Conservation (phyloP, 2,329 filamentous ascomycete genomes). For the Cordyceps sp. region DNA sequence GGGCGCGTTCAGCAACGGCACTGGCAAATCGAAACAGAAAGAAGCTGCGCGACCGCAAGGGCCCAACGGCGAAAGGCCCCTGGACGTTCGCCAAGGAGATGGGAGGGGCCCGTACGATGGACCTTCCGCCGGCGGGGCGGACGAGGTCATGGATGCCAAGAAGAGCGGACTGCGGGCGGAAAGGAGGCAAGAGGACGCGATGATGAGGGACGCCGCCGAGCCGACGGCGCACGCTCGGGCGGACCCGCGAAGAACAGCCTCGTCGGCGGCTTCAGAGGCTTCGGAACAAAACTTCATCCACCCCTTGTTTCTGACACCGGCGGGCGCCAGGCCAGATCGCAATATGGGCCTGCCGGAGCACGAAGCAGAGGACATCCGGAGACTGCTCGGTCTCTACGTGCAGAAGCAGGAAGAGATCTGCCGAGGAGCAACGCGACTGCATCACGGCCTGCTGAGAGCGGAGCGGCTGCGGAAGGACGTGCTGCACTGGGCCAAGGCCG, state of each 20-base stretch:
- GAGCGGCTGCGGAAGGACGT: slow-evolving; percentile 57
- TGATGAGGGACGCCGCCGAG: slow-evolving; percentile 2
- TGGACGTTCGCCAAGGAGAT: not conserved
- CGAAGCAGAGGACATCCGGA: slow-evolving; percentile 66
- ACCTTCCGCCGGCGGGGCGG: not conserved
- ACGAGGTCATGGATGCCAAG: not conserved
- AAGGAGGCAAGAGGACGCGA: slow-evolving; percentile 5
- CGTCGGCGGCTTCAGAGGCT: slow-evolving; percentile 4
- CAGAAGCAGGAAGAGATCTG: slow-evolving; percentile 79
- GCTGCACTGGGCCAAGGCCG: slow-evolving; percentile 60
- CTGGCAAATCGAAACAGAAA: slow-evolving; percentile 5
- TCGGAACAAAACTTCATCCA: slow-evolving; percentile 43
- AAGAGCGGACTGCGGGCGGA: not conserved
- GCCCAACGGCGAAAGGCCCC: not conserved
- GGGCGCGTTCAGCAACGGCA: slow-evolving; percentile 6
- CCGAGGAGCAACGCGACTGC: slow-evolving; percentile 49
- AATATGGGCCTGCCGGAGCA: slow-evolving; percentile 54
- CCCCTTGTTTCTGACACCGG: slow-evolving; percentile 55
- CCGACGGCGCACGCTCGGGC: slow-evolving; percentile 20
- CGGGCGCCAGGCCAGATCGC: slow-evolving; percentile 44
- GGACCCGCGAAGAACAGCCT: not conserved
- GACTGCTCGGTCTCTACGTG: slow-evolving; percentile 58
- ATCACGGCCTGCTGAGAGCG: slow-evolving; percentile 54
- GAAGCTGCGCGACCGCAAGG: slow-evolving; percentile 3
- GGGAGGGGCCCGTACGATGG: not conserved